These are phyloP conservation scores for Flagelloscypha sp. DNA, from an alignment of 768 basidiomycete species.

Conservation along the genomic window DNA sequence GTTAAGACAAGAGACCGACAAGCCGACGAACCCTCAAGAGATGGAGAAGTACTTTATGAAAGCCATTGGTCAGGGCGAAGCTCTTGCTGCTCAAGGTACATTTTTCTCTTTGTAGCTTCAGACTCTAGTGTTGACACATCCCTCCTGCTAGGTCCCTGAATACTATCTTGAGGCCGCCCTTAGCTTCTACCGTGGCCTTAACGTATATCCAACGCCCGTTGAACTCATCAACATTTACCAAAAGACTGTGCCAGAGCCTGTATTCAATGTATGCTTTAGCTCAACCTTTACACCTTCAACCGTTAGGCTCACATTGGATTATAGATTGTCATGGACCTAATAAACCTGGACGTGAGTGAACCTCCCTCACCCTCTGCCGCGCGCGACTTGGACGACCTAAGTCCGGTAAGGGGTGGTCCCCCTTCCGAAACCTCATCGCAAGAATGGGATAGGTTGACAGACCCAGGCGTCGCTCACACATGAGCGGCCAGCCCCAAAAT, in stretches of 20 bases:
- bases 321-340: conserved; percentile 74
- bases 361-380: conserved; percentile 30
- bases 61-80: conserved; percentile 83
- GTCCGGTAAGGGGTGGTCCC: conserved; percentile 55
- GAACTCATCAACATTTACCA: conserved; percentile 95
- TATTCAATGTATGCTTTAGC: conserved; percentile 62
- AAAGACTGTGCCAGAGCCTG: conserved; percentile 73
- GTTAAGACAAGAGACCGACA: conserved; percentile 61
- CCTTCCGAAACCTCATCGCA: conserved; percentile 85
- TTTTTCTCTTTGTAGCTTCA: conserved; percentile 5
- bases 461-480: conserved; percentile 54
- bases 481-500: conserved; percentile 24
- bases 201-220: conserved; percentile 89
- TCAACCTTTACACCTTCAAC: not conserved
- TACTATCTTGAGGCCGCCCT: conserved; percentile 76
- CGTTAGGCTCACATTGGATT: conserved; percentile 4
- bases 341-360: conserved; percentile 81
- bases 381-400: conserved; percentile 48
- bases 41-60: conserved; percentile 89
- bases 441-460: conserved; percentile 85
- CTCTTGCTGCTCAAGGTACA: conserved; percentile 67
- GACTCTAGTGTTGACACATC: conserved; percentile 3
- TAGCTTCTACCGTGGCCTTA: conserved; percentile 87
- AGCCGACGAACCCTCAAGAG: conserved; percentile 61
- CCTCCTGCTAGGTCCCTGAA: conserved; percentile 53